phyloP scores from a whole-genome alignment of 163 green algal genomes.

The Smithsoniella earleae region DNA sequence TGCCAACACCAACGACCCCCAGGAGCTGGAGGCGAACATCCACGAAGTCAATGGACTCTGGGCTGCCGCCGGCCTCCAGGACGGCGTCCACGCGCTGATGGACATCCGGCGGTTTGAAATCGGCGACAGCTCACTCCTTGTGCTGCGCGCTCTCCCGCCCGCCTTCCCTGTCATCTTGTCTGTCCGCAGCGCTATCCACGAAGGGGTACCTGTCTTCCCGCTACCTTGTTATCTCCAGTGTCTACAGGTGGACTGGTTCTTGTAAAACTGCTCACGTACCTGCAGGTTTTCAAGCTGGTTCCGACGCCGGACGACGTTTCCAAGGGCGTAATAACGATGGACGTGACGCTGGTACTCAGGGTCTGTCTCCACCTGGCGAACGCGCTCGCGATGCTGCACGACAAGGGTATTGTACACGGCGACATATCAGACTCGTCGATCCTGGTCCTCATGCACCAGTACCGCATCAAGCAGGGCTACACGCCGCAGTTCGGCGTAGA shows the following conservation, averaged over 20 bases:
- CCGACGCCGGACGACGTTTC: not conserved
- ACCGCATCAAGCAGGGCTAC: not conserved
- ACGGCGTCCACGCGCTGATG: not conserved
- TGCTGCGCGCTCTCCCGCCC: conserved; percentile 11
- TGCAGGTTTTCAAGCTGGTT: not conserved
- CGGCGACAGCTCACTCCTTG: not conserved
- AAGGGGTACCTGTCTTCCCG: conserved; percentile 2
- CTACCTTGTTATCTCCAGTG: not conserved
- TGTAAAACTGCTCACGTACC: too few relatives aligned
- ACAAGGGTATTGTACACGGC: not conserved
- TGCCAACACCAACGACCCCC: not conserved
- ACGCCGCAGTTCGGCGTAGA: too few relatives aligned
- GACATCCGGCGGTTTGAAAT: not conserved
- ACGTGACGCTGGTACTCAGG: not conserved
- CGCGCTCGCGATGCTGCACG: not conserved
- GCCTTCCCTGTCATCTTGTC: conserved; percentile 25
- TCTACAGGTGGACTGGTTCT: not conserved
- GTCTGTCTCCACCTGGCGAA: not conserved
- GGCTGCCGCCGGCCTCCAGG: not conserved
- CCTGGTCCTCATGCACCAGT: not conserved
- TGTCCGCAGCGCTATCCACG: conserved; percentile 5
- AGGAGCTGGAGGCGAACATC: not conserved
- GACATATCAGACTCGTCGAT: not conserved
- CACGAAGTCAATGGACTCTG: not conserved
- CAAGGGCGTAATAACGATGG: not conserved